These are phyloP conservation scores for Serendipita indica DNA, from an alignment of 768 basidiomycete species.

Conservation along the genomic window DNA sequence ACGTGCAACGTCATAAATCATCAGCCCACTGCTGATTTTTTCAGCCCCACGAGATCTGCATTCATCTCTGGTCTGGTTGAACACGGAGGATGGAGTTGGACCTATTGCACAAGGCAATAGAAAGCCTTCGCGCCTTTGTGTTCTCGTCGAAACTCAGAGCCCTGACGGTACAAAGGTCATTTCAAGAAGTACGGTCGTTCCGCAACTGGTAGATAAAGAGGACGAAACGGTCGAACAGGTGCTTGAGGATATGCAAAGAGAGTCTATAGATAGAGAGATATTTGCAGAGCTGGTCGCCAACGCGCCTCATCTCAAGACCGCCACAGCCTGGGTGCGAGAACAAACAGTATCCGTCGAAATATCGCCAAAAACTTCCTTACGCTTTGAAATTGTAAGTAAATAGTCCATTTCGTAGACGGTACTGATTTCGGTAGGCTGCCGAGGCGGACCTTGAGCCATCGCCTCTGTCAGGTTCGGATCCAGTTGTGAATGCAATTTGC, in stretches of 20 bases:
- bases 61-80: constrained; percentile 60
- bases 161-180: constrained; percentile 23
- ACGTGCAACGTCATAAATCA: constrained; percentile 21
- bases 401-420: background rate
- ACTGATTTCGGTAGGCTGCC: background rate
- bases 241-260: constrained; percentile 41
- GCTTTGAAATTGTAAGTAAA: constrained; percentile 52
- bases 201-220: constrained; percentile 22
- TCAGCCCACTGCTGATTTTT: background rate
- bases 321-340: constrained; percentile 65
- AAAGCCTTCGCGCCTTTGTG: constrained; percentile 45
- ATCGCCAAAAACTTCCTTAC: constrained; percentile 52
- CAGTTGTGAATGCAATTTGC: constrained; percentile 28
- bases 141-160: constrained; percentile 33
- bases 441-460: background rate
- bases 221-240: constrained; percentile 4
- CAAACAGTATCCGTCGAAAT: constrained; percentile 61
- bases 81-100: constrained; percentile 30
- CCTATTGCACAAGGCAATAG: constrained; percentile 39
- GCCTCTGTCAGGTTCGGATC: constrained; percentile 18
- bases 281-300: constrained; percentile 60
- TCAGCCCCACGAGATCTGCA: constrained; percentile 6
- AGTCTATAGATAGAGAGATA: constrained; percentile 68
- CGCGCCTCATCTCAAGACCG: constrained; percentile 60
- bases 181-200: constrained; percentile 26